Evolutionary conservation across 164 flowering plant genomes (phyloP), one percentile per base, ranked within the genome.

Genomic region (Aristolochia contorta): DNA sequence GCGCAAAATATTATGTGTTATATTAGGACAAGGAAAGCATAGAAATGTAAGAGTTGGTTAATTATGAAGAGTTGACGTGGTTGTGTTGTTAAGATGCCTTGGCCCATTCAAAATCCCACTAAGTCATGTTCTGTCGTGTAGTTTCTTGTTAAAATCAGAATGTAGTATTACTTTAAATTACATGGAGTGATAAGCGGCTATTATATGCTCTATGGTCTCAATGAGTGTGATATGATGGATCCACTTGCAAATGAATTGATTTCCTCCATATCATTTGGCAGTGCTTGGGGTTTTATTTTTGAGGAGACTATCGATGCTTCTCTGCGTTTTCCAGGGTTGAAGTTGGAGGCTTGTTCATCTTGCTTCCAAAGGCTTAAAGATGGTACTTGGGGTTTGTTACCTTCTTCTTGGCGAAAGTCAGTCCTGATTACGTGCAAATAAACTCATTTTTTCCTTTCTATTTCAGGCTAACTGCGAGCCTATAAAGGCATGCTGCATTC

Each of bases 281-380:
- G 62, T 68, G 61, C 62, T 30, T 41, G 65, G 16, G 49, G 51
- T 66, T 65, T 71, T 64, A 27, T 20, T 57, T 64, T 65, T 70
- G 66, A 62, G 76, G 75, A 73, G 57, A 77, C 46, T 79, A 78
- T 82, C 82, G 80, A 82, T 79, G 77, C 77, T 76, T 79, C 81
- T 78, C 74, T 78, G 79, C 74, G 72, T 84, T 80, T 86, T 82
- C 83, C 90, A 77, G 85, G 86, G 75, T 73, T 72, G 67, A 68
- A 72, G 77, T 71, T 67, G 72, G 86, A 65, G 78, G 81, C 84
- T 68, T 71, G 71, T 68, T 56, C 71, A 57, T 58, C 71, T 79
- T 71, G 75, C 80, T 79, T 78, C 78, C 77, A 69, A 71, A 78
- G 72, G 74, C 71, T 74, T 61, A 78, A 67, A 64, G 75, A 67